Percentiles rank a stretch among this genome's conserved stretches.
These are phyloP conservation scores for Quercus aquifolioides DNA, from an alignment of 306 rosid genomes.

Conservation along the genomic window DNA sequence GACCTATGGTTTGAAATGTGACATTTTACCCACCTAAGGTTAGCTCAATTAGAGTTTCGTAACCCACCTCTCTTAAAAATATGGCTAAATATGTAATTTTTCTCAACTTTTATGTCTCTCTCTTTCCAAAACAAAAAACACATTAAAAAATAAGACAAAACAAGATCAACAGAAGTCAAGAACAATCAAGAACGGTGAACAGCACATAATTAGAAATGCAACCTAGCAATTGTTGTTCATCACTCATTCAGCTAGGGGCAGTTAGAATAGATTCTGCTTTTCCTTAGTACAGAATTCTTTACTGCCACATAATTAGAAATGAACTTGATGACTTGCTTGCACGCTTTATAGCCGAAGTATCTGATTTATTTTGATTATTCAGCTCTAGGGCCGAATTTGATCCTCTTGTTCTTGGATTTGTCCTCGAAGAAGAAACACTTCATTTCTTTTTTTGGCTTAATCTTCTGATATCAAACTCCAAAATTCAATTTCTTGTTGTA, in stretches of 20 bases:
- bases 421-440: constrained; percentile 55
- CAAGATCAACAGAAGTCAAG: too few relatives aligned
- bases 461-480: neutral
- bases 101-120: too few relatives aligned
- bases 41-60: too few relatives aligned
- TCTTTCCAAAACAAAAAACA: too few relatives aligned
- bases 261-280: neutral
- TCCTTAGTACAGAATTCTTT: neutral
- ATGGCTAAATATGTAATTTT: too few relatives aligned
- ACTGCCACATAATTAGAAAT: constrained; percentile 18
- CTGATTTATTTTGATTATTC: constrained; percentile 27
- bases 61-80: too few relatives aligned
- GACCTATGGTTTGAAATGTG: too few relatives aligned
- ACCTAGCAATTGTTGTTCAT: neutral
- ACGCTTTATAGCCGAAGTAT: constrained; percentile 24
- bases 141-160: too few relatives aligned
- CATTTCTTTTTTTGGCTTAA: constrained; percentile 30
- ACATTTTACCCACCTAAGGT: too few relatives aligned
- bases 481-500: neutral
- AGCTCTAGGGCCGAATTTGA: constrained; percentile 49
- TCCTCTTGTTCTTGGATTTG: constrained; percentile 32
- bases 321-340: constrained; percentile 35
- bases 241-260: neutral
- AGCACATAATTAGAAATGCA: neutral
- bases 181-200: too few relatives aligned